Conservation (phyloP, 805 yeast genomes). For the Lipomyces kockii region DNA sequence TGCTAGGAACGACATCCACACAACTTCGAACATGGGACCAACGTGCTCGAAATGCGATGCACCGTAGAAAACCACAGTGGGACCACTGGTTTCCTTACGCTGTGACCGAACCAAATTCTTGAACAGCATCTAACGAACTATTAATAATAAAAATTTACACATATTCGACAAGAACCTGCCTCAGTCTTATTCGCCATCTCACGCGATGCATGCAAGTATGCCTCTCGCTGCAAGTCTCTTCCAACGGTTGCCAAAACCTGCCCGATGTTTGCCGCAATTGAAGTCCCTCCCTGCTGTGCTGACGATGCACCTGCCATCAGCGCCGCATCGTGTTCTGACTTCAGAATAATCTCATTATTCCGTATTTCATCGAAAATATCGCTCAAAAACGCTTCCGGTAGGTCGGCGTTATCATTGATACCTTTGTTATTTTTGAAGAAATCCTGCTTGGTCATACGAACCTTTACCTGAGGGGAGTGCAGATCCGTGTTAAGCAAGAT, state of each 20-base stretch:
- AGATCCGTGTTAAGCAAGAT: conserved; percentile 93
- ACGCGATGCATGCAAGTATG: conserved; percentile 88
- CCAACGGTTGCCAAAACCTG: conserved; percentile 55
- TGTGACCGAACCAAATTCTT: conserved; percentile 31
- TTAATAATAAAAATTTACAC: not conserved
- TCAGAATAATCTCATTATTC: conserved; percentile 82
- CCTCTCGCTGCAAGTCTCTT: conserved; percentile 74
- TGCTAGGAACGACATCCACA: conserved; percentile 97
- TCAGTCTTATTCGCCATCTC: conserved; percentile 92
- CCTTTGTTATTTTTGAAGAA: conserved; percentile 87
- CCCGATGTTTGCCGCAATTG: conserved; percentile 45
- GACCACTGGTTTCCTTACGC: conserved; percentile 32
- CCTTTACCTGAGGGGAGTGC: conserved; percentile 89
- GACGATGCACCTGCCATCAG: conserved; percentile 66
- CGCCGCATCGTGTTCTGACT: conserved; percentile 93
- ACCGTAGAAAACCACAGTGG: conserved; percentile 64
- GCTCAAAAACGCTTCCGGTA: conserved; percentile 73
- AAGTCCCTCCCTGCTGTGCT: conserved; percentile 43
- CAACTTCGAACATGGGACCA: conserved; percentile 86
- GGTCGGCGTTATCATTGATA: conserved; percentile 85
- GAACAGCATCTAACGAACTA: conserved; percentile 17
- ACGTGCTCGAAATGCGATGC: conserved; percentile 91
- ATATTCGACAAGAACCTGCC: conserved; percentile 46
- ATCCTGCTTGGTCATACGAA: conserved; percentile 85
- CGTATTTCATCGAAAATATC: conserved; percentile 78